A percentile compares a stretch with the other conserved stretches of the same genome.
These are phyloP conservation scores for Trichoderma afroharzianum DNA, from an alignment of 2,329 filamentous ascomycete genomes.

Conservation along the genomic window DNA sequence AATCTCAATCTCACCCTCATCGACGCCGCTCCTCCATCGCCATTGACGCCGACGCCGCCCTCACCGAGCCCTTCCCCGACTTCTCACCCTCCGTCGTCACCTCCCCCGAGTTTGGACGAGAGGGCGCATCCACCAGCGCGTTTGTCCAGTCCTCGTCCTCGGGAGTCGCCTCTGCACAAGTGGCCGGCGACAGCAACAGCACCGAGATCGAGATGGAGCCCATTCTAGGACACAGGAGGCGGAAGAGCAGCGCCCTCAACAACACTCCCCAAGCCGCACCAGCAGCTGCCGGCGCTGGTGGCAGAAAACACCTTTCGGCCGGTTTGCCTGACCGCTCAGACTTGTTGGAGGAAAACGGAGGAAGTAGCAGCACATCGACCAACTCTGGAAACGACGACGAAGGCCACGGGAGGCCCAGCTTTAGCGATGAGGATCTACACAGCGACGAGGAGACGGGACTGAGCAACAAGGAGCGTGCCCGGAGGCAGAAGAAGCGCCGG, in stretches of 20 bases:
- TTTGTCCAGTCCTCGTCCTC: neutral
- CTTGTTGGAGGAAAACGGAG: conserved; percentile 42
- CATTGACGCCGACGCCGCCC: neutral
- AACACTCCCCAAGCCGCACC: conserved; percentile 27
- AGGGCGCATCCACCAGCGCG: conserved; percentile 8
- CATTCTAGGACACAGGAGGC: conserved; percentile 51
- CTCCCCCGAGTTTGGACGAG: neutral
- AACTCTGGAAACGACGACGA: conserved; percentile 29
- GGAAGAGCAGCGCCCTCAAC: conserved; percentile 49
- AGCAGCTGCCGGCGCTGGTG: conserved; percentile 4
- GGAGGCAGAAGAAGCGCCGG: conserved; percentile 62
- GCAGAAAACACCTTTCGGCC: conserved; percentile 22
- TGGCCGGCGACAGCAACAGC: conserved; percentile 27
- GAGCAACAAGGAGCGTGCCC: conserved; percentile 67
- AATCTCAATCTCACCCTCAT: neutral
- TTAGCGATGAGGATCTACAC: conserved; percentile 68
- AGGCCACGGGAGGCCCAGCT: conserved; percentile 51
- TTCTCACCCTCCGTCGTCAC: conserved; percentile 3
- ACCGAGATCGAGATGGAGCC: conserved; percentile 54
- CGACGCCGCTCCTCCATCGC: conserved; percentile 13
- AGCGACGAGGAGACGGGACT: conserved; percentile 90
- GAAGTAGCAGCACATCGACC: conserved; percentile 25
- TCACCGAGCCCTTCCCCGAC: conserved; percentile 7
- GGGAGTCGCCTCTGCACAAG: neutral
- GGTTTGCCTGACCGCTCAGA: conserved; percentile 40